These are phyloP conservation scores for Albugo candida DNA, from an alignment of 352 stramenopile species.

Conservation along the genomic window DNA sequence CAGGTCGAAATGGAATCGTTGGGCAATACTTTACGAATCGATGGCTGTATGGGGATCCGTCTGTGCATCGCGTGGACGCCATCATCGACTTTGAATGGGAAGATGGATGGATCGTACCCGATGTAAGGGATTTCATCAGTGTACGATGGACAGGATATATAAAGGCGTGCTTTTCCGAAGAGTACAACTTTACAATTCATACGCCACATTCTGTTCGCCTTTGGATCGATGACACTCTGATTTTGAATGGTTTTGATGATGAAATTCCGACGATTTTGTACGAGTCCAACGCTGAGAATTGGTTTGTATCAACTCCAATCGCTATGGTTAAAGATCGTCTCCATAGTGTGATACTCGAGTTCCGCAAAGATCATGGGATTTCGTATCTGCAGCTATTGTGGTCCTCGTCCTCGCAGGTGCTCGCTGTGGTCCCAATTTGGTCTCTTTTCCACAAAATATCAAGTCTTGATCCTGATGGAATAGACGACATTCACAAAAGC, in stretches of 20 bases:
- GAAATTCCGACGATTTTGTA: constrained; percentile 30
- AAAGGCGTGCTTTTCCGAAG: constrained; percentile 78
- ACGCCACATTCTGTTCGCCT: constrained; percentile 82
- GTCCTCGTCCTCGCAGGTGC: constrained; percentile 76
- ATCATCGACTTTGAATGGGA: constrained; percentile 86
- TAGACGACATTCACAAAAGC: constrained; percentile 21
- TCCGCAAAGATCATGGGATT: constrained; percentile 78
- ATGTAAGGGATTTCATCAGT: constrained; percentile 86
- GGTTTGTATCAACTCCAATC: constrained; percentile 13
- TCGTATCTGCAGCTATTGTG: constrained; percentile 76
- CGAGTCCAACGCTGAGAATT: constrained; percentile 13
- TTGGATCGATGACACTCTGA: constrained; percentile 60
- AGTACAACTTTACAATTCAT: constrained; percentile 70
- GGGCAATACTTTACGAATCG: constrained; percentile 93
- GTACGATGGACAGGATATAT: constrained; percentile 87
- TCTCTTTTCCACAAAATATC: constrained; percentile 69
- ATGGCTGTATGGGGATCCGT: constrained; percentile 79
- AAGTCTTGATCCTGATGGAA: background rate
- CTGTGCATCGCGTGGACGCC: constrained; percentile 70
- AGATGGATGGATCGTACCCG: constrained; percentile 69
- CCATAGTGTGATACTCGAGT: constrained; percentile 82
- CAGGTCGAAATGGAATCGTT: constrained; percentile 55
- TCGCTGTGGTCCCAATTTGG: constrained; percentile 62
- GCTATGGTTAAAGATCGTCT: constrained; percentile 61
- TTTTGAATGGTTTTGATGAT: constrained; percentile 33